phyloP scores from a whole-genome alignment of 2,329 filamentous ascomycete genomes.

The Emericellopsis atlantica region DNA sequence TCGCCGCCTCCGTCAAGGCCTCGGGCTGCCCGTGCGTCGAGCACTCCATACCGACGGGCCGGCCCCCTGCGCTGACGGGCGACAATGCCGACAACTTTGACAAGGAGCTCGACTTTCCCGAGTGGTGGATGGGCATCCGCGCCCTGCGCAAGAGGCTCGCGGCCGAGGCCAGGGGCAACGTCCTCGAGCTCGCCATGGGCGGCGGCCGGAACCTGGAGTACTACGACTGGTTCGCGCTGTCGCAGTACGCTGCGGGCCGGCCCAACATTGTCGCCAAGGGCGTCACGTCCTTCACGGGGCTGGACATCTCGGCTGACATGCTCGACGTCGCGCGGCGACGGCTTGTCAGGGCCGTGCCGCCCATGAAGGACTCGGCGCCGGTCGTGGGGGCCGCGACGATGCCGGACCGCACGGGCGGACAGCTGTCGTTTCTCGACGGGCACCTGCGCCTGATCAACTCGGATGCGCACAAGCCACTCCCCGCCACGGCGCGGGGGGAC shows the following conservation, averaged over 20 bases:
- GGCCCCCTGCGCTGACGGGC: constrained; percentile 30
- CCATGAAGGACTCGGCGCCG: constrained; percentile 16
- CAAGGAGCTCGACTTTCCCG: constrained; percentile 40
- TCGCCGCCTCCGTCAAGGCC: constrained; percentile 19
- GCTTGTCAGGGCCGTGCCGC: constrained; percentile 30
- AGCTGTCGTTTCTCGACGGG: constrained; percentile 23
- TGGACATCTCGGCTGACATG: constrained; percentile 50
- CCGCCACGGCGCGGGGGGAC: constrained; percentile 15
- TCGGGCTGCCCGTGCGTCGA: constrained; percentile 12
- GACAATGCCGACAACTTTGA: constrained; percentile 44
- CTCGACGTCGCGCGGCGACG: constrained; percentile 42
- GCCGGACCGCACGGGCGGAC: constrained; percentile 19
- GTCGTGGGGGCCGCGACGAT: constrained; percentile 18
- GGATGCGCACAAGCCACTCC: constrained; percentile 32
- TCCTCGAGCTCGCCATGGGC: constrained; percentile 50
- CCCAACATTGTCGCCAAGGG: constrained; percentile 6
- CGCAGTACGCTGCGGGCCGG: constrained; percentile 8
- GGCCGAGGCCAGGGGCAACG: constrained; percentile 35
- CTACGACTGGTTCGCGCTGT: constrained; percentile 40
- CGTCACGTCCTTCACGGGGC: constrained; percentile 45
- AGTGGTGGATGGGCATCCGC: constrained; percentile 43
- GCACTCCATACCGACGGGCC: constrained; percentile 30
- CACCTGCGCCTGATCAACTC: constrained; percentile 33
- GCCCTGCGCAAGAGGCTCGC: constrained; percentile 36
- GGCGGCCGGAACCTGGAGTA: constrained; percentile 48